Base-by-base conservation (phyloP, 2,329 filamentous ascomycete genomes). In the Colletotrichum euphorbiae region DNA sequence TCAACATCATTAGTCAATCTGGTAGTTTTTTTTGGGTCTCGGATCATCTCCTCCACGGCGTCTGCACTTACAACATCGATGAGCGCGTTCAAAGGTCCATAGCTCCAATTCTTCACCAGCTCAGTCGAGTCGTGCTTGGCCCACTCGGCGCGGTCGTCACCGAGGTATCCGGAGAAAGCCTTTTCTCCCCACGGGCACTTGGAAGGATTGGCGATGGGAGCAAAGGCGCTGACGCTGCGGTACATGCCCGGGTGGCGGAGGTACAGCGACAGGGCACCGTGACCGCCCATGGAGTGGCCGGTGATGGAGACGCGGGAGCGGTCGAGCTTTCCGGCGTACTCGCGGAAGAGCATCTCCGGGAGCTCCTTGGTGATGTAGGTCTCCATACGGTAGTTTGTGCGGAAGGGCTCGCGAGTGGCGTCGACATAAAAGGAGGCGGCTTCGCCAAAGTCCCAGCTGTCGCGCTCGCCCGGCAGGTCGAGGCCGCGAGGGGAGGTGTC, bases 251-350 rank as follows among this genome's bases (percentile, higher is more conserved):
- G 94, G 81, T 98, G 91, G 83, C 93, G 95, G 59, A 99, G 86
- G 84, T 92, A 98, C 74, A 98, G 82, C 51, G 94, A 97, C 73
- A 99, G 84, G 50, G 96, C 96, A 71, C 96, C 96, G 80, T 99
- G 96, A 0, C 96, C 96, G 72, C 96, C 96, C 96, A 99, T 99
- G 74, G 91, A 94, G 83, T 99, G 96, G 6, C 96, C 96, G 45
- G 93, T 93, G 75, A 99, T 96, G 79, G 90, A 91, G 62, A 98
- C 89, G 45, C 91, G 86, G 31, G 75, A 80, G 0, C 80, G 75
- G 78, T 98, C 95, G 33, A 99, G 83, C 76, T 89, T 70, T 73
- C 78, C 85, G 33, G 87, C 83, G 80, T 94, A 97, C 28, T 87
- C 85, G 33, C 80, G 79, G 79, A 94, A 97, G 24, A 98, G 86